Conservation (phyloP, 2,329 filamentous ascomycete species). For the Trichophyton schoenleinii region DNA sequence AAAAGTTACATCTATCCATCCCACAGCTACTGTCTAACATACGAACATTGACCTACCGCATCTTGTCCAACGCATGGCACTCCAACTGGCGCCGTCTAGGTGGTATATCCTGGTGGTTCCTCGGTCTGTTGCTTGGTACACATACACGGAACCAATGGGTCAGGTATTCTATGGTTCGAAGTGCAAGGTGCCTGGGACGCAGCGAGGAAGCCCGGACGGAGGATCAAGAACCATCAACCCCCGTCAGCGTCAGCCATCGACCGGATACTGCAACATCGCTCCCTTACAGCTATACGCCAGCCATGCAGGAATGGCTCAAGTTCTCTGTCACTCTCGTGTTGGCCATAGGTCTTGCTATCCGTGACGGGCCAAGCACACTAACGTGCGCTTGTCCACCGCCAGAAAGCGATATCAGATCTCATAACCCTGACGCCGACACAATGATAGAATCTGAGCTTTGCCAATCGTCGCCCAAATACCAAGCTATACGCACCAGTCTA, state of each 20-base stretch:
- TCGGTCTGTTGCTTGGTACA: constrained; percentile 22
- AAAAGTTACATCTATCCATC: neutral
- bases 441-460: neutral
- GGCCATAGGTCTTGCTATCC: constrained; percentile 38
- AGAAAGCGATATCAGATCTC: neutral
- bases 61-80: constrained; percentile 25
- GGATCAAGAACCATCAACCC: neutral
- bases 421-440: neutral
- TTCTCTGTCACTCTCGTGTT: constrained; percentile 38
- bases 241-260: neutral
- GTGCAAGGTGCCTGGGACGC: neutral
- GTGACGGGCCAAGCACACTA: constrained; percentile 31
- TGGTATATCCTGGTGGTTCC: constrained; percentile 26
- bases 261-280: neutral
- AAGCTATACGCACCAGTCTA: neutral
- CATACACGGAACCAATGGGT: constrained; percentile 13
- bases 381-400: constrained; percentile 10
- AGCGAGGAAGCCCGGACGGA: neutral
- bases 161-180: constrained; percentile 2
- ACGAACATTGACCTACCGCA: constrained; percentile 18
- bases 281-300: neutral
- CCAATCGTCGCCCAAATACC: neutral
- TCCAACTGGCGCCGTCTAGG: constrained; percentile 21
- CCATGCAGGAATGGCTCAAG: constrained; percentile 28
- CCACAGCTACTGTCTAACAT: neutral